phyloP scores from a whole-genome alignment of 2,329 filamentous ascomycete genomes.

The Calonectria multiphialidica region DNA sequence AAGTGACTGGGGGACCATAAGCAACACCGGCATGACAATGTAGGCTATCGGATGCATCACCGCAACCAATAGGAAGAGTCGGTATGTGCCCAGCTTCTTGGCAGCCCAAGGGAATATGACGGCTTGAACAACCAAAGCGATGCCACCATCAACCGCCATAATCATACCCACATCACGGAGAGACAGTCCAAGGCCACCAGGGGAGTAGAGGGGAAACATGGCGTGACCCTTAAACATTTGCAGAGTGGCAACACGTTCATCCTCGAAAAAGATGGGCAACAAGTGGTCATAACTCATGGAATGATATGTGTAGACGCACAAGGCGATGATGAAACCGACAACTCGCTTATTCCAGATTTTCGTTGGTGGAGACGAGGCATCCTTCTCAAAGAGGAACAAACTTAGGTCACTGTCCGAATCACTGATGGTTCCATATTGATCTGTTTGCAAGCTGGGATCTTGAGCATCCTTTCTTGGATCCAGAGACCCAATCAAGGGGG shows the following conservation, averaged over 20 bases:
- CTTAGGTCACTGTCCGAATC: background rate
- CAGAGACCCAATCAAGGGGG: conserved; percentile 80
- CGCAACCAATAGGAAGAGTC: conserved; percentile 69
- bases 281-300: conserved; percentile 96
- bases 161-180: conserved; percentile 72
- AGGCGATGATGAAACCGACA: conserved; percentile 80
- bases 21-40: conserved; percentile 68
- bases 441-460: conserved; percentile 79
- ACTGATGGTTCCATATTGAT: conserved; percentile 81
- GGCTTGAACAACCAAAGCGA: conserved; percentile 70
- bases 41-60: conserved; percentile 73
- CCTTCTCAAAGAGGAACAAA: conserved; percentile 43
- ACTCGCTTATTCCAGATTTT: conserved; percentile 72
- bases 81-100: conserved; percentile 68
- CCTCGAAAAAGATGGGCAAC: conserved; percentile 92
- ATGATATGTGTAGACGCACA: conserved; percentile 94
- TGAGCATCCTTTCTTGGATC: conserved; percentile 77
- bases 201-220: conserved; percentile 65
- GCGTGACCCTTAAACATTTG: conserved; percentile 46
- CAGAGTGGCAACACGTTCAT: conserved; percentile 66
- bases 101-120: conserved; percentile 73
- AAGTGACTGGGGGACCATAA: conserved; percentile 64
- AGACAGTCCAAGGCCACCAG: conserved; percentile 73
- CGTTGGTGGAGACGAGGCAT: conserved; percentile 48
- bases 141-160: conserved; percentile 69